These are phyloP conservation scores for Alternaria brassicae DNA, from an alignment of 2,329 filamentous ascomycete genomes.

Conservation along the genomic window DNA sequence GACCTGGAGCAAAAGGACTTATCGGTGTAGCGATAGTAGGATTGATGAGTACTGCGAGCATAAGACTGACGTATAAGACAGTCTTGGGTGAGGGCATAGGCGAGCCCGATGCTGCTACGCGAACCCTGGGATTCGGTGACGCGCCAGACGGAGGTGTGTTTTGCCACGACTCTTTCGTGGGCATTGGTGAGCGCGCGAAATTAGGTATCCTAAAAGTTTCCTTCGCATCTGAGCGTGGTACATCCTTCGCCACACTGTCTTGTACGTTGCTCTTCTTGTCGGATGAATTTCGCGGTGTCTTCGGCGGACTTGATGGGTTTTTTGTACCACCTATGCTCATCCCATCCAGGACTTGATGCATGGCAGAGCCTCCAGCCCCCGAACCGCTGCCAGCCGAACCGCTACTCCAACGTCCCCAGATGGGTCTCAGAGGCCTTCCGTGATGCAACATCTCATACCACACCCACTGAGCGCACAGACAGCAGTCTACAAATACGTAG, in stretches of 20 bases:
- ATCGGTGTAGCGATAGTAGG: conserved; percentile 44
- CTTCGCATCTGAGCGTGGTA: conserved; percentile 41
- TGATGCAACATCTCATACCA: conserved; percentile 69
- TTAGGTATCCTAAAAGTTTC: conserved; percentile 49
- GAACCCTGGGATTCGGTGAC: conserved; percentile 39
- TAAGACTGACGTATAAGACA: conserved; percentile 55
- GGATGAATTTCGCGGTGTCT: neutral
- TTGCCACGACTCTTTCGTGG: conserved; percentile 35
- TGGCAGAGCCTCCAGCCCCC: conserved; percentile 30
- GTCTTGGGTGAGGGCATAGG: conserved; percentile 56
- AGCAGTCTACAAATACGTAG: conserved; percentile 70
- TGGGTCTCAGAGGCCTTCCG: conserved; percentile 53
- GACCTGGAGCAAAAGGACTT: conserved; percentile 33
- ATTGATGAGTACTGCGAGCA: conserved; percentile 53
- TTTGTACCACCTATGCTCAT: conserved; percentile 22
- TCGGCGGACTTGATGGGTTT: conserved; percentile 11
- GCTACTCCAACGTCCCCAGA: conserved; percentile 38
- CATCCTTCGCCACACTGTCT: conserved; percentile 27
- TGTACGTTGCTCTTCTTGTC: conserved; percentile 22
- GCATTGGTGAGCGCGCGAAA: conserved; percentile 43
- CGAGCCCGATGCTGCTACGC: conserved; percentile 49
- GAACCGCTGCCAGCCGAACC: conserved; percentile 21
- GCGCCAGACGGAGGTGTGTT: conserved; percentile 28
- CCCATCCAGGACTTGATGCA: conserved; percentile 41
- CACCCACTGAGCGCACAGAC: conserved; percentile 68